Evolutionary conservation across 306 rosid genomes (phyloP).

Genomic region (Vigna mungo): DNA sequence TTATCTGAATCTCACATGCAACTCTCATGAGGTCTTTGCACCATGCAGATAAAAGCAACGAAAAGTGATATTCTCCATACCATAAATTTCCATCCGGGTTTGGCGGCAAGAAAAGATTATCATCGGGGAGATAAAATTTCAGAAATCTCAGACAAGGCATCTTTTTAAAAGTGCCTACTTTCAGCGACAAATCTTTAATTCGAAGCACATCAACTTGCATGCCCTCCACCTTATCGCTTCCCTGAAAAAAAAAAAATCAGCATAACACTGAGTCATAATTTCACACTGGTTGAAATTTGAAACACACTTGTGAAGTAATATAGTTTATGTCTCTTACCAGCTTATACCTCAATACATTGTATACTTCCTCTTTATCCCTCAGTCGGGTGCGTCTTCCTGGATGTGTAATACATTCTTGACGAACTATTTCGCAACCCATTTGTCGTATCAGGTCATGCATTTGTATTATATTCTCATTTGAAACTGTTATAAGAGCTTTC

Average conservation of each 20-base stretch:
- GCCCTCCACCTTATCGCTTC: background rate
- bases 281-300: too few relatives aligned
- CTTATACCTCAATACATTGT: background rate
- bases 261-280: background rate
- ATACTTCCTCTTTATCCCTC: background rate
- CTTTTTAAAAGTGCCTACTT: background rate
- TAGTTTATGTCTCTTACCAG: background rate
- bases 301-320: background rate
- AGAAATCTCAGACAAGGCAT: slow-evolving; percentile 23
- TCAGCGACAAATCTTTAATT: background rate
- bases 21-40: background rate
- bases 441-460: slow-evolving; percentile 2
- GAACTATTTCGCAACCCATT: slow-evolving; percentile 27
- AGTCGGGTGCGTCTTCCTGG: background rate
- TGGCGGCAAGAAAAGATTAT: background rate
- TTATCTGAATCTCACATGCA: background rate
- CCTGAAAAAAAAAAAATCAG: background rate
- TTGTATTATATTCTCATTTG: slow-evolving; percentile 7
- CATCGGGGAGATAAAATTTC: background rate
- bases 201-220: slow-evolving; percentile 12
- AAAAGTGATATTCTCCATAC: background rate
- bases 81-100: background rate
- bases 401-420: background rate
- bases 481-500: background rate
- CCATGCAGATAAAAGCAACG: background rate